phyloP scores from a whole-genome alignment of 352 stramenopile genomes.

The Phytophthora boehmeriae region DNA sequence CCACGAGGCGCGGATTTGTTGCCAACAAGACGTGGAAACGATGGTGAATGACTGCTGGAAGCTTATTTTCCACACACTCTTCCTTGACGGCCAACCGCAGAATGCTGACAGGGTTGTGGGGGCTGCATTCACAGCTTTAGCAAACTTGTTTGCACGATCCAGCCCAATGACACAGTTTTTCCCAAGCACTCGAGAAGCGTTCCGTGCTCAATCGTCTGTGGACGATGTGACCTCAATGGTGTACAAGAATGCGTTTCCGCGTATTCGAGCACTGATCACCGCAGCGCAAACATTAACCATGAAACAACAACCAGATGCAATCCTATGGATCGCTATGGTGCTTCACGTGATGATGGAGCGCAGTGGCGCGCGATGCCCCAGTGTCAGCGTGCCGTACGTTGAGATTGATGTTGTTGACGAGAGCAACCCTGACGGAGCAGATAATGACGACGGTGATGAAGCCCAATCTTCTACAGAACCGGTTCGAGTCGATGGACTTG shows the following conservation, averaged over 20 bases:
- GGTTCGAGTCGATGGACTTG: slow-evolving; percentile 65
- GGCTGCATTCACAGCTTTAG: slow-evolving; percentile 63
- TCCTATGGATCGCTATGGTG: slow-evolving; percentile 76
- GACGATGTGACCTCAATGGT: slow-evolving; percentile 71
- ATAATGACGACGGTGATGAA: slow-evolving; percentile 55
- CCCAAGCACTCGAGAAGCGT: slow-evolving; percentile 27
- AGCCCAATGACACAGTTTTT: slow-evolving; percentile 42
- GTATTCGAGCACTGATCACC: slow-evolving; percentile 49
- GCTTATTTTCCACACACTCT: slow-evolving; percentile 73
- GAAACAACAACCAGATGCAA: slow-evolving; percentile 65
- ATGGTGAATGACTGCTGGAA: slow-evolving; percentile 84
- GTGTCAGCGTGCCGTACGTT: slow-evolving; percentile 71
- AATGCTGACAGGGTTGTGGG: slow-evolving; percentile 31
- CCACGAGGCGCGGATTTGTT: slow-evolving; percentile 79
- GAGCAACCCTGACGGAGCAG: slow-evolving; percentile 17
- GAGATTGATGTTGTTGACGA: slow-evolving; percentile 58
- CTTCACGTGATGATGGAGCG: slow-evolving; percentile 86
- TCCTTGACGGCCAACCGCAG: slow-evolving; percentile 26
- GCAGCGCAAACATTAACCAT: slow-evolving; percentile 54
- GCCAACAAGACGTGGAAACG: slow-evolving; percentile 80
- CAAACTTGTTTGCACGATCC: slow-evolving; percentile 60
- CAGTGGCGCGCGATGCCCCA: slow-evolving; percentile 63
- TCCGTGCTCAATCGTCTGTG: slow-evolving; percentile 43
- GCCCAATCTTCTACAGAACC: slow-evolving; percentile 43
- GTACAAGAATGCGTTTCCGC: slow-evolving; percentile 72